These are phyloP conservation scores for Lotus japonicus DNA, from an alignment of 306 rosid genomes.

Conservation along the genomic window DNA sequence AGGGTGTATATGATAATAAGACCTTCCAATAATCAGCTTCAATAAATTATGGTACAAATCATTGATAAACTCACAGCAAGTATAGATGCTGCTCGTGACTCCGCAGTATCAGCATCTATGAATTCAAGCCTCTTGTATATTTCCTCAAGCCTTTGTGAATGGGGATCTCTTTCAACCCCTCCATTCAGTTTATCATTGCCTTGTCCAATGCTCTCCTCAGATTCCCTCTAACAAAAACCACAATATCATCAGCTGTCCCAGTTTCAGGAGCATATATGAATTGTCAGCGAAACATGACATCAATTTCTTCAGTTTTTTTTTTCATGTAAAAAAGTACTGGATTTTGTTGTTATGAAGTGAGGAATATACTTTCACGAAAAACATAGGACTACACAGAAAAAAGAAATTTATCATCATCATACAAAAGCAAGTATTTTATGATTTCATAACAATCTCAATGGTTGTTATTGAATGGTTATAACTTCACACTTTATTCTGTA, in stretches of 20 bases:
- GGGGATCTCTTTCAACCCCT: constrained; percentile 44
- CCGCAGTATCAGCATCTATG: constrained; percentile 92
- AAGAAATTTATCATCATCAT: too few relatives aligned
- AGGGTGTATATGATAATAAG: background rate
- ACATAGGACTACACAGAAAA: background rate
- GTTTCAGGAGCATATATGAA: background rate
- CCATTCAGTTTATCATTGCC: constrained; percentile 34
- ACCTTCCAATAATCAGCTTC: background rate
- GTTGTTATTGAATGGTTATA: background rate
- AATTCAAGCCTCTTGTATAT: constrained; percentile 90
- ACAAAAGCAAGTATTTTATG: too few relatives aligned
- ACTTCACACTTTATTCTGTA: background rate
- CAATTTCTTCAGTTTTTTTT: background rate
- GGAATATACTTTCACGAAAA: background rate
- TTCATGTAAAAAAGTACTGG: background rate
- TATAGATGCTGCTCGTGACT: constrained; percentile 92
- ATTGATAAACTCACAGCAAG: constrained; percentile 70
- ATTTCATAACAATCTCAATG: background rate
- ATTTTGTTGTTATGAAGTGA: background rate
- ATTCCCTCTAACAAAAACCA: constrained; percentile 56
- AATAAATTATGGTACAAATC: constrained; percentile 16
- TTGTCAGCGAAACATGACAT: background rate
- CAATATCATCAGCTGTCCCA: constrained; percentile 5
- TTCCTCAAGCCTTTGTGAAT: constrained; percentile 68
- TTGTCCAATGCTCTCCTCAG: constrained; percentile 44